phyloP scores from a whole-genome alignment of 176 grass and related monocot genomes.

The Hyparrhenia diplandra region DNA sequence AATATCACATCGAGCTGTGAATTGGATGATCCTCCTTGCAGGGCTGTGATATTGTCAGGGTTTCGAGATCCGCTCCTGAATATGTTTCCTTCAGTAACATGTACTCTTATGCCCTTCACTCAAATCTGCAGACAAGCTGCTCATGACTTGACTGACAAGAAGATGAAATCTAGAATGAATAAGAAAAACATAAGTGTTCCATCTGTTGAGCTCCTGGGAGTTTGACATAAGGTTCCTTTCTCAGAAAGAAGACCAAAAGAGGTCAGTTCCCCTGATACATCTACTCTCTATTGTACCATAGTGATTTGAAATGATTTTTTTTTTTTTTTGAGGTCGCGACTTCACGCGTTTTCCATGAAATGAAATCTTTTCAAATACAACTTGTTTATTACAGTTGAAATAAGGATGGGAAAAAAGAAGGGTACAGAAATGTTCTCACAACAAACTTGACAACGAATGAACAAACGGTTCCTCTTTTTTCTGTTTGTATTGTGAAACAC shows the following conservation, averaged over 20 bases:
- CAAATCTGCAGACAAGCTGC: not conserved
- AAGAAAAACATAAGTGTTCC: not conserved
- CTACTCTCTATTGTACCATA: not conserved
- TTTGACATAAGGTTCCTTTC: not conserved
- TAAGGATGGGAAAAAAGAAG: not conserved
- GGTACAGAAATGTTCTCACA: conserved; percentile 13
- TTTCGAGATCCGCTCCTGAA: not conserved
- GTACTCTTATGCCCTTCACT: not conserved
- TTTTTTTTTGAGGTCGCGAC: too few relatives aligned
- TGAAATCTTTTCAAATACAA: too few relatives aligned
- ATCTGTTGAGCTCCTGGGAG: not conserved
- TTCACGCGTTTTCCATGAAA: too few relatives aligned
- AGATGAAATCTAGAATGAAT: too few relatives aligned
- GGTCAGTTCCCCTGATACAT: not conserved
- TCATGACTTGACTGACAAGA: not conserved
- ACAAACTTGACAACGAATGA: conserved; percentile 13
- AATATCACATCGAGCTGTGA: not conserved
- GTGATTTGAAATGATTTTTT: not conserved
- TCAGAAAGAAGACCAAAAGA: conserved; percentile 2
- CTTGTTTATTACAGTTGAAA: not conserved
- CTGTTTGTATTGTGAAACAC: too few relatives aligned
- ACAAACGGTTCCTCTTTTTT: not conserved
- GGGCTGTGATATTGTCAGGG: not conserved
- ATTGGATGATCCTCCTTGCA: not conserved
- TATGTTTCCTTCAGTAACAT: not conserved